phyloP scores from a whole-genome alignment of 192 early-diverging fungal species.

The Coemansia sp. region DNA sequence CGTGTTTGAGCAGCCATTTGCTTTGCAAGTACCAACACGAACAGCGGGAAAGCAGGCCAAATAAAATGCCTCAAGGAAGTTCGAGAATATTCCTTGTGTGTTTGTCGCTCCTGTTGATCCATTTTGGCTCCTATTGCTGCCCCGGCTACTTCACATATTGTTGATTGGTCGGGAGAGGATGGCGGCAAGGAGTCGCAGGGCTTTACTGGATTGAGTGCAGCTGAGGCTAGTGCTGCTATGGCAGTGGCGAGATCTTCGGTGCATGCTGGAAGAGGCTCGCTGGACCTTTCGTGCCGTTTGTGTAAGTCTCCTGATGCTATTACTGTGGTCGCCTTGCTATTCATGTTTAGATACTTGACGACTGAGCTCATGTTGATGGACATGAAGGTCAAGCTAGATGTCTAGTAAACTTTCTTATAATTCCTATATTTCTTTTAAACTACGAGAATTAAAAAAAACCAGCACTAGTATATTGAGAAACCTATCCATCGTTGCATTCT shows the following conservation, averaged over 20 bases:
- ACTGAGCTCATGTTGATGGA: slow-evolving; percentile 97
- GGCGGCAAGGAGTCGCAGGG: background rate
- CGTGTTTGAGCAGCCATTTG: background rate
- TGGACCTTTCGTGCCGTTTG: slow-evolving; percentile 72
- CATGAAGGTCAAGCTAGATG: slow-evolving; percentile 87
- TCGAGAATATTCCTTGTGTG: too few species aligned
- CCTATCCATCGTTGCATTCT: too few species aligned
- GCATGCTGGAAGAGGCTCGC: too few species aligned
- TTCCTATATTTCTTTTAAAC: too few species aligned
- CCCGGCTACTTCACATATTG: slow-evolving; percentile 40
- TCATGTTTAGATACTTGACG: slow-evolving; percentile 93
- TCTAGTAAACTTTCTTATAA: slow-evolving; percentile 44
- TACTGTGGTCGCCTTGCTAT: slow-evolving; percentile 89
- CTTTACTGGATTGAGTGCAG: slow-evolving; percentile 19
- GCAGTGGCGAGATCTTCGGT: slow-evolving; percentile 9
- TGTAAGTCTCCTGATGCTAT: slow-evolving; percentile 78
- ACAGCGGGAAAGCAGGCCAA: background rate
- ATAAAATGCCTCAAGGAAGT: too few species aligned
- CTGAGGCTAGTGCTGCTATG: slow-evolving; percentile 42
- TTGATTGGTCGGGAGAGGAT: slow-evolving; percentile 19
- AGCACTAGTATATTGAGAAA: too few species aligned
- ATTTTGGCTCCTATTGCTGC: slow-evolving; percentile 77
- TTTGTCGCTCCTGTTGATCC: slow-evolving; percentile 81
- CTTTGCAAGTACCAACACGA: background rate
- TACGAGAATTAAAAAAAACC: background rate